These are phyloP conservation scores for Aegilops umbellulata DNA, from an alignment of 176 grass and related monocot genomes.

Conservation along the genomic window DNA sequence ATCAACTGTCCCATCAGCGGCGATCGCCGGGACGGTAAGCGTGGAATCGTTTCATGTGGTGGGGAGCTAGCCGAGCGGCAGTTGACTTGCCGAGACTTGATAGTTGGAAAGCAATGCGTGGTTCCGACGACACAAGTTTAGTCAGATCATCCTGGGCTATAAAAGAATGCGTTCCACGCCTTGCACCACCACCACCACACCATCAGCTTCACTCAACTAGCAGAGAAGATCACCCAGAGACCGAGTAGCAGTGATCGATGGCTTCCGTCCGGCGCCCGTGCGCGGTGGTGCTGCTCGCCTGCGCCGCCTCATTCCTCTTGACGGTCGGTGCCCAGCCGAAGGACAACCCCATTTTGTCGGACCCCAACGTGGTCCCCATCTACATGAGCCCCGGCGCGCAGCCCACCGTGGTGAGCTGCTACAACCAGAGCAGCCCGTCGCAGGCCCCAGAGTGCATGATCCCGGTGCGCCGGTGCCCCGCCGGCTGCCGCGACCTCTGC, in stretches of 20 bases:
- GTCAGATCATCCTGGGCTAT: neutral
- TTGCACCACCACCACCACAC: neutral
- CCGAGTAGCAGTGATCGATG: slow-evolving; percentile 17
- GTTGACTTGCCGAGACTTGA: slow-evolving; percentile 44
- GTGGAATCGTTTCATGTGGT: slow-evolving; percentile 51
- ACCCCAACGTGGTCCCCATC: slow-evolving; percentile 34
- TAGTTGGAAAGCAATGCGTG: slow-evolving; percentile 52
- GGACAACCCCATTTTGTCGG: neutral
- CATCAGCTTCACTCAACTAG: neutral
- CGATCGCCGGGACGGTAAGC: slow-evolving; percentile 33
- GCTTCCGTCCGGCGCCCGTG: neutral
- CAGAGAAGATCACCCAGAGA: neutral
- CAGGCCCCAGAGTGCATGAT: neutral
- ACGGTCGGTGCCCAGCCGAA: slow-evolving; percentile 6
- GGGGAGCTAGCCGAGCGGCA: neutral
- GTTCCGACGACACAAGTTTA: slow-evolving; percentile 40
- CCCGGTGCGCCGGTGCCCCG: slow-evolving; percentile 6
- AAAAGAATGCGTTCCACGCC: neutral
- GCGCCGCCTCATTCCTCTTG: neutral
- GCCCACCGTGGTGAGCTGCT: slow-evolving; percentile 32
- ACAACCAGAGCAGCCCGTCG: slow-evolving; percentile 12
- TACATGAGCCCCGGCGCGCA: slow-evolving; percentile 24
- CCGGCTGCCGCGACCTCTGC: slow-evolving; percentile 40
- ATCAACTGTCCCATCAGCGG: too few species aligned
- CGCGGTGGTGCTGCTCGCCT: slow-evolving; percentile 15